These are phyloP conservation scores for Candida yuanshanica DNA, from an alignment of 805 yeast species.

Conservation along the genomic window DNA sequence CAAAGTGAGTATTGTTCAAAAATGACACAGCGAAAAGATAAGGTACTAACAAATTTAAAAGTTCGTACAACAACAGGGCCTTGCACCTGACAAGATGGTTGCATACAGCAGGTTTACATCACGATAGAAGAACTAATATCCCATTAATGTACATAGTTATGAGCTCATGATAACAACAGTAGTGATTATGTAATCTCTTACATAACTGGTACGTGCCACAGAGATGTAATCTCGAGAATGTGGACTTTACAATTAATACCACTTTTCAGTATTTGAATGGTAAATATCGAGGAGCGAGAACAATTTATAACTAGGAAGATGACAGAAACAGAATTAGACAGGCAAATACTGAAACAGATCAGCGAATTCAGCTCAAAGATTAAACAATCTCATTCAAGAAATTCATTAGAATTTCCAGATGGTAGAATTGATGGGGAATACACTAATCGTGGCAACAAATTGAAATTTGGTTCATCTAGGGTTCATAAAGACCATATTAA, in stretches of 20 bases:
- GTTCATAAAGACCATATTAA: constrained; percentile 41
- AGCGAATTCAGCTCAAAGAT: constrained; percentile 13
- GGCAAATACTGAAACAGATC: constrained; percentile 2
- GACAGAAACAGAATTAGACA: constrained; percentile 1
- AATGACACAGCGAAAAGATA: background rate
- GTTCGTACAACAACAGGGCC: constrained; percentile 20
- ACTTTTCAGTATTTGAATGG: too few species aligned
- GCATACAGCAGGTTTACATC: constrained; percentile 16
- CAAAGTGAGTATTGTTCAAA: constrained; percentile 22
- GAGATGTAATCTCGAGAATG: too few species aligned
- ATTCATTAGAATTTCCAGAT: constrained; percentile 2
- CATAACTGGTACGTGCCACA: too few species aligned
- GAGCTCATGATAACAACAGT: background rate
- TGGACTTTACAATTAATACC: too few species aligned
- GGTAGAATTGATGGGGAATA: constrained; percentile 27
- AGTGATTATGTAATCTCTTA: background rate
- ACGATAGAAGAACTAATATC: background rate
- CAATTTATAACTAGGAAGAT: too few species aligned
- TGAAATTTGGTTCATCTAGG: constrained; percentile 42
- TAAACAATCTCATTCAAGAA: constrained; percentile 3
- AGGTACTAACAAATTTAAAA: constrained; percentile 11
- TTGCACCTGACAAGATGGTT: constrained; percentile 18
- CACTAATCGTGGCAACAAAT: constrained; percentile 54
- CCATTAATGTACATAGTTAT: background rate
- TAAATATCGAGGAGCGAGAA: too few species aligned